A percentile compares a stretch with the other conserved stretches of the same genome.
Conservation (phyloP, 2,329 filamentous ascomycete genomes). For the Trichoderma lentiforme region DNA sequence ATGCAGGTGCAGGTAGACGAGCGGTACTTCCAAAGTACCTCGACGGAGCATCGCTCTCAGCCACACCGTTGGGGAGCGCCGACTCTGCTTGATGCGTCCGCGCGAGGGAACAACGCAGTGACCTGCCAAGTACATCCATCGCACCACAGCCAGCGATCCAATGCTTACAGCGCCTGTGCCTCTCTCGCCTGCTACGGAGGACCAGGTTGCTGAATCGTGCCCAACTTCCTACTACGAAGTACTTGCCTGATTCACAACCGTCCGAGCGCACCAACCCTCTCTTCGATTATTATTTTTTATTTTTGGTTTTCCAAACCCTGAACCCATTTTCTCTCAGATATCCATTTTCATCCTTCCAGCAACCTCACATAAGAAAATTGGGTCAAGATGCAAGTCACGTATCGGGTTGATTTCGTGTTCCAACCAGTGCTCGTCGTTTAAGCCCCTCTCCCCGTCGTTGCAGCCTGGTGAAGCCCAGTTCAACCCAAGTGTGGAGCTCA, state of each 20-base stretch:
- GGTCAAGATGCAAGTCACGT: slow-evolving; percentile 3
- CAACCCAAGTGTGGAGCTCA: slow-evolving; percentile 19
- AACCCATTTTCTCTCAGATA: not conserved
- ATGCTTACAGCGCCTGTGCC: not conserved
- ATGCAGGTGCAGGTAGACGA: not conserved
- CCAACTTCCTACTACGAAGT: not conserved
- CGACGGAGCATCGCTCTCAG: not conserved
- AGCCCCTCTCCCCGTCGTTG: slow-evolving; percentile 14
- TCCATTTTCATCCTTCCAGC: not conserved
- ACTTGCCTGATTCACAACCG: not conserved
- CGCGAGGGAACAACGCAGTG: not conserved
- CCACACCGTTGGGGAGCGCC: not conserved
- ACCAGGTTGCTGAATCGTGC: slow-evolving; percentile 6
- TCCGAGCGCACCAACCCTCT: not conserved
- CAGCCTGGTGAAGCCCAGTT: slow-evolving; percentile 18
- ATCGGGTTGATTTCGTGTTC: slow-evolving; percentile 13
- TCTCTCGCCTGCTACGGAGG: not conserved
- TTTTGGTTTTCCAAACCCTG: not conserved
- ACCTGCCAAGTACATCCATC: not conserved
- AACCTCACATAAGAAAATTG: not conserved
- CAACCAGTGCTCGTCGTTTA: slow-evolving; percentile 9
- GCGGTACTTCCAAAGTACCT: not conserved
- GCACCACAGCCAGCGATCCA: not conserved
- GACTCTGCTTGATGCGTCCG: not conserved
- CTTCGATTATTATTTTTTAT: not conserved